Conservation (phyloP, 2,329 filamentous ascomycete species). For the Cordyceps militaris region DNA sequence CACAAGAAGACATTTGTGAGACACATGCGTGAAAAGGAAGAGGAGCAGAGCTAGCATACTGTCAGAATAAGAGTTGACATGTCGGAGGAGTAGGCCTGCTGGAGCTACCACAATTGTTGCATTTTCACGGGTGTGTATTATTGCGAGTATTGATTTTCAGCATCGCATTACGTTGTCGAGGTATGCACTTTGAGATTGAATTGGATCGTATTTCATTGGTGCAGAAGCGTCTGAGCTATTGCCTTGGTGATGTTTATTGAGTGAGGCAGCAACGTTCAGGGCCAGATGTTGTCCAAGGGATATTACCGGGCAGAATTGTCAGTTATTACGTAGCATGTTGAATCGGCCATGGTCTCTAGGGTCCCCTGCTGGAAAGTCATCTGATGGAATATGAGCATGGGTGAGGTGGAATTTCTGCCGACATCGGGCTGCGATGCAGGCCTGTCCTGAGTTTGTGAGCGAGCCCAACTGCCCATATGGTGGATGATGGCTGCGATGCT, state of each 20-base stretch:
- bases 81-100: no score
- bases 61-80: neutral
- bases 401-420: neutral
- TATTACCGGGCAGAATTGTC: neutral
- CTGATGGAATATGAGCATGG: neutral
- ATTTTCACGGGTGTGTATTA: neutral
- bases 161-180: slow-evolving; percentile 6
- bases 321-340: neutral
- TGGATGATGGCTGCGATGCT: no score
- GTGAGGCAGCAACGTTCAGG: neutral
- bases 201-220: neutral
- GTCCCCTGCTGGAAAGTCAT: neutral
- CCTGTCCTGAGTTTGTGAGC: neutral
- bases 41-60: slow-evolving; percentile 29
- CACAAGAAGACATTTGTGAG: slow-evolving; percentile 98
- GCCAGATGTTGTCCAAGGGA: neutral
- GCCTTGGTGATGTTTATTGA: neutral
- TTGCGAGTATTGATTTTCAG: slow-evolving; percentile 1
- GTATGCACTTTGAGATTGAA: neutral
- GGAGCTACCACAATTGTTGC: neutral
- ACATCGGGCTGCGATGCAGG: neutral
- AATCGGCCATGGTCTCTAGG: neutral
- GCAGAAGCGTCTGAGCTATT: neutral
- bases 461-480: no score
- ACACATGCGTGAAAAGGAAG: slow-evolving; percentile 79